Conservation (phyloP, 257 asterid species). For the Nicotiana noctiflora region DNA sequence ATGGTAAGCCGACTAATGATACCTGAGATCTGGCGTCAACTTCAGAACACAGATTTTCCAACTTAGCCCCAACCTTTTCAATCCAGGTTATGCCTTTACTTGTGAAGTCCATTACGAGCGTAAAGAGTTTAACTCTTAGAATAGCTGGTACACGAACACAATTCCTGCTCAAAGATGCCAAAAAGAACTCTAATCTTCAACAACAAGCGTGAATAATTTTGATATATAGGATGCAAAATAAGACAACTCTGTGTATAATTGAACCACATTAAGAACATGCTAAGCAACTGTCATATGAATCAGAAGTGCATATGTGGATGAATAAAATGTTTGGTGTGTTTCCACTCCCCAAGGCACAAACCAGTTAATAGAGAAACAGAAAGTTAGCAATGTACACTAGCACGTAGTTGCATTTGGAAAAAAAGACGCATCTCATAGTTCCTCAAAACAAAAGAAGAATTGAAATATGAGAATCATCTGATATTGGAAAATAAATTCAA, state of each 20-base stretch:
- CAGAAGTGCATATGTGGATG: too few species aligned
- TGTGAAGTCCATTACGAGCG: constrained; percentile 10
- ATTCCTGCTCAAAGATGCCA: neutral
- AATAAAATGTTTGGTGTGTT: neutral
- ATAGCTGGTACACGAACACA: neutral
- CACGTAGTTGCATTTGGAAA: neutral
- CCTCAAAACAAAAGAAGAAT: neutral
- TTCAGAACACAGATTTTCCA: constrained; percentile 16
- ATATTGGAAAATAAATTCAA: neutral
- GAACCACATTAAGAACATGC: neutral
- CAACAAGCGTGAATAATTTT: neutral
- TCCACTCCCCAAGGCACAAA: neutral
- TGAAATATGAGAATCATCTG: neutral
- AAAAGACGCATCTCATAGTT: neutral
- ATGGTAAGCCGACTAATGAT: neutral
- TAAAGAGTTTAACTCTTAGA: neutral
- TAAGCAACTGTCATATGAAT: too few species aligned
- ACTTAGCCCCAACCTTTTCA: constrained; percentile 6
- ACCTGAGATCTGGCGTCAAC: constrained; percentile 18
- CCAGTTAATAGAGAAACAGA: neutral
- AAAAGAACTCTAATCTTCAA: neutral
- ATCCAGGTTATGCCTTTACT: constrained; percentile 11
- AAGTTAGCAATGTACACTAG: neutral
- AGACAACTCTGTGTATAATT: neutral
- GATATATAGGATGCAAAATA: neutral